Conservation (phyloP, 441 rosid genomes). For the Euphorbia celastroides region DNA sequence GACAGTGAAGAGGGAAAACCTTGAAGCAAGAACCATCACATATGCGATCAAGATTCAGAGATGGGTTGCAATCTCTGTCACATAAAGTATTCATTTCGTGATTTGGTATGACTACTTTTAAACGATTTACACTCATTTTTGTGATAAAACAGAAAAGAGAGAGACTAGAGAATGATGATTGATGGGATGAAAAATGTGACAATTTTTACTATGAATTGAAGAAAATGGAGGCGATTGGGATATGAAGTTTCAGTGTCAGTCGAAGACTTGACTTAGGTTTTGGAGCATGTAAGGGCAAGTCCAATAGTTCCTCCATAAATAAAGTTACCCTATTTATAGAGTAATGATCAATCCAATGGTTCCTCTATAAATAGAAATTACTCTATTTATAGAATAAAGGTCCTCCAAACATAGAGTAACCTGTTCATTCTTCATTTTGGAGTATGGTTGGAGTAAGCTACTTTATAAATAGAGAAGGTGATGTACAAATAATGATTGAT, state of each 20-base stretch:
- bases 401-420: not conserved
- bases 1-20: not conserved
- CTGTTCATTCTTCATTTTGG: too few species aligned
- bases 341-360: too few species aligned
- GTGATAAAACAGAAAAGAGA: not conserved
- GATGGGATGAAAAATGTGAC: not conserved
- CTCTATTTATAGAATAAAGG: too few species aligned
- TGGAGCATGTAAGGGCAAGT: too few species aligned
- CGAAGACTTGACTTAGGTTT: too few species aligned
- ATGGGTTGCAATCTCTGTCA: not conserved
- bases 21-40: constrained; percentile 2
- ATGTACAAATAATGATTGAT: too few species aligned
- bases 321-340: too few species aligned
- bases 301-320: too few species aligned
- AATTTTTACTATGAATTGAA: not conserved
- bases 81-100: not conserved
- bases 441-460: too few species aligned
- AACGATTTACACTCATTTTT: constrained; percentile 18
- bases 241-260: too few species aligned
- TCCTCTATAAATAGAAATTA: too few species aligned
- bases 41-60: not conserved
- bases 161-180: not conserved
- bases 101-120: not conserved
- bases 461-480: too few species aligned
- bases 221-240: not conserved